Evolutionary conservation across 768 basidiomycete species (phyloP), one percentile per base, ranked within the genome.

Genomic region (Leucosporidium yakuticum): DNA sequence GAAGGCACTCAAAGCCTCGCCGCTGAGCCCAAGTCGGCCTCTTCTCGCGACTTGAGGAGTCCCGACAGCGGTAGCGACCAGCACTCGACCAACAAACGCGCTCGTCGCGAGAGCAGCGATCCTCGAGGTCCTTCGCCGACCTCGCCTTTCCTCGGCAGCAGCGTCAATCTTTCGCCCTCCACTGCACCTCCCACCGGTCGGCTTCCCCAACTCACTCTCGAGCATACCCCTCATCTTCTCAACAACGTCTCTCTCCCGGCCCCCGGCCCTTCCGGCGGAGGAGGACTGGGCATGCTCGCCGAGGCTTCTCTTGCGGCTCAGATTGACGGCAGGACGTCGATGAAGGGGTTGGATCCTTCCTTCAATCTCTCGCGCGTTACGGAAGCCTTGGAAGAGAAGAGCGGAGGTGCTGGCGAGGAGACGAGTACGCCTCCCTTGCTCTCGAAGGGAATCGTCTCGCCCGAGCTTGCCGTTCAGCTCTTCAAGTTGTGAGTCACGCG

Each of bases 401-500:
- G 49, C 7, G 36, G 19, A 23, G 4, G 14, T 15, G 21, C 49
- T 49, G 55, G 50, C 3, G 31, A 34, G 32, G 51, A 23, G 0
- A 55, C 48, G 17, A 58, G n/a, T 23, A 63, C 69, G 21, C 69
- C 69, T 0, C 62, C 49, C 1, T 49, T 71, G 32, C 44, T 71
- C 15, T 53, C 48, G 32, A 64, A 71, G 29, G 69, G 69, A 1
- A 71, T 95, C 71, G 88, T 91, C 4, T 82, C 82, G 64, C 89
- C 88, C 0, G 90, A 94, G n/a, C 90, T 96, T 74, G 93, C 96
- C 34, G 85, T 91, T 23, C 88, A 86, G 5, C 80, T 97, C 64
- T 97, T 97, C 79, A 83, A 89, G 76, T 91, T 96, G 68, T 69
- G n/a, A 32, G 68, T n/a, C 0, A n/a, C n/a, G 2, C 2, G 15